Evolutionary conservation across 192 early-diverging fungal genomes (phyloP), one percentile per base, ranked within the genome.

Genomic region (Backusella morwellensis): DNA sequence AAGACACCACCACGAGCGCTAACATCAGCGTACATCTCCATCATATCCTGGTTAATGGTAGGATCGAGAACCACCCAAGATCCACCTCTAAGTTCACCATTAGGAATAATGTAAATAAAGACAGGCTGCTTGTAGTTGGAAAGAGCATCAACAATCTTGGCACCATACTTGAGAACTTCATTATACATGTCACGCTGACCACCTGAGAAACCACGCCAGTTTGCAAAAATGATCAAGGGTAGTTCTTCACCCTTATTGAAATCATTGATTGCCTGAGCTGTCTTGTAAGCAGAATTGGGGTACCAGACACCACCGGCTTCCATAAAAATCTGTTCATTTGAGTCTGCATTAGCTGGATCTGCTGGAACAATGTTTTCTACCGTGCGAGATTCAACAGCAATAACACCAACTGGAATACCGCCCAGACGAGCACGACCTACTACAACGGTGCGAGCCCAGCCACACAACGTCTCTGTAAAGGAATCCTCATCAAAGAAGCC

Each of bases 201-300:
- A 70, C 97, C 97, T 19, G 95, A 96, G 89, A 99, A 99, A 66
- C 97, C 97, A 86, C 97, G 95, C 97, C 97, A 99, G 93, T 99
- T 99, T 84, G 97, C 97, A 91, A 99, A 97, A 82, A 99, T 95
- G 76, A 99, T 96, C 81, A 99, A 86, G 15, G 97, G 97, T 76
- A 99, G 86, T 78, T 97, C 95, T 84, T 99, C 97, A 79, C 97
- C 97, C 77, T 97, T 94, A 90, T 98, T 97, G 69, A 99, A 98
- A 87, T 99, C 97, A 80, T 94, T 93, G 84, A 99, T 99, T 1
- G 97, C 97, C 86, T 99, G 97, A 8, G 97, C 96, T 19, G 97
- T 99, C 88, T 99, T 99, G 91, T 90, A 99, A 14, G 97, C 94
- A 40, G 95, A 97, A 90, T 97, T 97, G 40, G 97, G 97, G 81